phyloP scores from a whole-genome alignment of 176 grass and related monocot species.

The Carex pumila region DNA sequence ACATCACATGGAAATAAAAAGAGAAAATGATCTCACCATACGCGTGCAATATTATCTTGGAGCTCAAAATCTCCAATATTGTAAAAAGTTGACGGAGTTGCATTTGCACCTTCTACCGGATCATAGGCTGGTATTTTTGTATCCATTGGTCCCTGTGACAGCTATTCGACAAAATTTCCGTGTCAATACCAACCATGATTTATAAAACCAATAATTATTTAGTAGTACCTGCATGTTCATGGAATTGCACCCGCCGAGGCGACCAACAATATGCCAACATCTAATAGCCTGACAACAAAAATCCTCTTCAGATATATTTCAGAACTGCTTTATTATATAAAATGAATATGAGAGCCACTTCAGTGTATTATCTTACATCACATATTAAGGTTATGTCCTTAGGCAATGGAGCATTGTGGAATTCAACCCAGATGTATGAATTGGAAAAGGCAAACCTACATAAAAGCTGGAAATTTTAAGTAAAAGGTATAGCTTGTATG shows the following conservation, averaged over 20 bases:
- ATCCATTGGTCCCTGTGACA: slow-evolving; percentile 71
- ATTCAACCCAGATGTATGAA: slow-evolving; percentile 93
- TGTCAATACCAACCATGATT: neutral
- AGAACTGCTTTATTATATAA: slow-evolving; percentile 1
- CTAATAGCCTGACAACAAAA: slow-evolving; percentile 58
- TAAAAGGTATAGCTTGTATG: neutral
- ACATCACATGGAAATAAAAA: neutral
- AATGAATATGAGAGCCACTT: neutral
- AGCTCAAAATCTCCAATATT: slow-evolving; percentile 96
- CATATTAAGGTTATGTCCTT: slow-evolving; percentile 77
- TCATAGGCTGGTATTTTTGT: slow-evolving; percentile 80
- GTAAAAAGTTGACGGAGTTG: slow-evolving; percentile 66
- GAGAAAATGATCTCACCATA: slow-evolving; percentile 58
- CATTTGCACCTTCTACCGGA: slow-evolving; percentile 71
- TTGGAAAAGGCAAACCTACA: slow-evolving; percentile 82
- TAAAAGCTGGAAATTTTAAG: neutral
- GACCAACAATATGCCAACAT: slow-evolving; percentile 83
- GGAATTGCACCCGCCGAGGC: slow-evolving; percentile 92
- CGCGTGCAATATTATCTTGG: slow-evolving; percentile 85
- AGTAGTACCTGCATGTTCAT: slow-evolving; percentile 90
- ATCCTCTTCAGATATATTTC: slow-evolving; percentile 4
- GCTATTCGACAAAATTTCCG: slow-evolving; percentile 25
- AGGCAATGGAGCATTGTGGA: slow-evolving; percentile 72
- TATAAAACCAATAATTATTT: neutral
- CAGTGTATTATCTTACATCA: slow-evolving; percentile 49